Conservation (phyloP, 2,329 filamentous ascomycete species). For the Aspergillus arachidicola region DNA sequence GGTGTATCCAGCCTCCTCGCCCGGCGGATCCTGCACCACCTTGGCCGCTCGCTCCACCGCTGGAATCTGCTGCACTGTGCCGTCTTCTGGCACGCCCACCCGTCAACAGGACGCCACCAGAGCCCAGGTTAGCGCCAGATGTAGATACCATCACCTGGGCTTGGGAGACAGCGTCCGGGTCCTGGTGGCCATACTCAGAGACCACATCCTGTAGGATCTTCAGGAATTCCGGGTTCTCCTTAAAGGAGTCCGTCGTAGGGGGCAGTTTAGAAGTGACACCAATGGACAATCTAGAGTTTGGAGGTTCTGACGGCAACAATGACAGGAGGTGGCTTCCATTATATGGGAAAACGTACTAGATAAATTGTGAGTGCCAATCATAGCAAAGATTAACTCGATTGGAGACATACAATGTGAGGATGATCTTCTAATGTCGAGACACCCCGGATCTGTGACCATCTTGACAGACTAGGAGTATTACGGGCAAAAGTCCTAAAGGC, state of each 20-base stretch:
- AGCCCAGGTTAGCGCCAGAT: slow-evolving; percentile 57
- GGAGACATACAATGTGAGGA: slow-evolving; percentile 42
- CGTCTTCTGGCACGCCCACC: slow-evolving; percentile 33
- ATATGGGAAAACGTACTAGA: slow-evolving; percentile 53
- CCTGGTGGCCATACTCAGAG: slow-evolving; percentile 55
- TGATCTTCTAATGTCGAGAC: slow-evolving; percentile 43
- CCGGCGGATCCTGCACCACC: slow-evolving; percentile 61
- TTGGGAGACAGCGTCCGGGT: slow-evolving; percentile 60
- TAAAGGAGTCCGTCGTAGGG: slow-evolving; percentile 58
- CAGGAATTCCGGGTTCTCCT: slow-evolving; percentile 60
- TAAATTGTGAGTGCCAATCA: slow-evolving; percentile 18
- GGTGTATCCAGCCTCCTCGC: slow-evolving; percentile 63
- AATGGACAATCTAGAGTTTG: slow-evolving; percentile 56
- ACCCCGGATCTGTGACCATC: slow-evolving; percentile 30
- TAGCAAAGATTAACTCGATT: not conserved
- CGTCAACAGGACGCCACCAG: slow-evolving; percentile 53
- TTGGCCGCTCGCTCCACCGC: slow-evolving; percentile 60
- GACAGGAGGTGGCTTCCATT: slow-evolving; percentile 53
- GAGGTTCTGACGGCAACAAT: slow-evolving; percentile 58
- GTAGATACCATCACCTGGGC: slow-evolving; percentile 63
- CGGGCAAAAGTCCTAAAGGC: slow-evolving; percentile 21
- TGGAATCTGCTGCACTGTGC: slow-evolving; percentile 47
- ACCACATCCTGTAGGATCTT: slow-evolving; percentile 60
- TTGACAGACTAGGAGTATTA: slow-evolving; percentile 20
- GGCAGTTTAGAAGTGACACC: slow-evolving; percentile 58